Base-by-base conservation (phyloP, 1,284 basidiomycete genomes). In the Apiotrichum siamense region DNA sequence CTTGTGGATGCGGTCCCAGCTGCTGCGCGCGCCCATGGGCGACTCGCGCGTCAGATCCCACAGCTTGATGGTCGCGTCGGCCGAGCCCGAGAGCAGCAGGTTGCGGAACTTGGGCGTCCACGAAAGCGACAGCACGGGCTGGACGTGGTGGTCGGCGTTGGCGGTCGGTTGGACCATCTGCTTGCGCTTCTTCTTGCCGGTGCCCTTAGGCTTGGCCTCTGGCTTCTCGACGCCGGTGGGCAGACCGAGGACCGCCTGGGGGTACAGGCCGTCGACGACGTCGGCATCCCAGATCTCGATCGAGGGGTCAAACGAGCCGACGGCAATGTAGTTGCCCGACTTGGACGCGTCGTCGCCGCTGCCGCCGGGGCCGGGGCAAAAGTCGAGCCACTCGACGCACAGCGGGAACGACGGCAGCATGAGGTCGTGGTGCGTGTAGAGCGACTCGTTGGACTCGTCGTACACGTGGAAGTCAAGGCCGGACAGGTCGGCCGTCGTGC, bases 281-380 rank as follows among this genome's bases (percentile, higher is more conserved):
- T 98, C 93, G 59, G 97, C 80, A 38, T 88, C 91, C 92, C 94
- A 98, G 62, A 99, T 92, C 74, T 99, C 96, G 62, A 99, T 97
- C 66, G 94, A 91, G 15, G 94, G 94, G 62, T 98, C 94, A 61
- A 98, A 85, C 4, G 92, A 94, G 11, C 93, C 94, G 15, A 98
- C 93, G 2, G 96, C 96, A 60, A 99, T 85, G 71, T 87, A 97
- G 74, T 86, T 96, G 27, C 94, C 94, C 11, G 67, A 55, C 33
- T 55, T 53, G 10, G 39, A 56, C 48, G 25, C 55, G 57, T 76
- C 77, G 13, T 72, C 66, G 25, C 54, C 45, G 21, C 57, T 47
- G 9, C 61, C 52, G n/a, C 65, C 62, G 17, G 64, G 57, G 26
- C 51, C 48, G 1, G 54, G 21, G 12, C 85, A 81, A 71, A 92